Evolutionary conservation across 208 protist species (phyloP).

Genomic region (Angomonas ambiguus): DNA sequence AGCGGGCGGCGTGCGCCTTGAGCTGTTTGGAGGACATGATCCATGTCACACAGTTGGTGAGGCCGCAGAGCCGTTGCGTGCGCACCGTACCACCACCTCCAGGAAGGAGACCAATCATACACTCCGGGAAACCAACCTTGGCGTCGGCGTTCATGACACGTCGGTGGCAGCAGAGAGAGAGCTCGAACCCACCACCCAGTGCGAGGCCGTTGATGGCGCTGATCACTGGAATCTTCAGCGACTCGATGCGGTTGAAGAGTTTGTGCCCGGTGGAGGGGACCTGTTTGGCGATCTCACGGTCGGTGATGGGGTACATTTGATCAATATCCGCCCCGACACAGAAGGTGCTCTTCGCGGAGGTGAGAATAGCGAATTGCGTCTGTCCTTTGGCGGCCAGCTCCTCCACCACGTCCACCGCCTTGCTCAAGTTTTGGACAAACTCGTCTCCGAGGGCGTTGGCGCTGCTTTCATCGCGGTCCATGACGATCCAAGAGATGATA

Average conservation of each 20-base stretch:
- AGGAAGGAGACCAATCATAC: conserved; percentile 93
- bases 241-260: conserved; percentile 72
- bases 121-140: conserved; percentile 82
- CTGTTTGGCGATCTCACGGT: conserved; percentile 30
- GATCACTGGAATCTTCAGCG: conserved; percentile 67
- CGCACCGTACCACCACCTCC: conserved; percentile 94
- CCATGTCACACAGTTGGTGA: conserved; percentile 81
- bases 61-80: conserved; percentile 89
- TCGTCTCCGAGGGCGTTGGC: conserved; percentile 71
- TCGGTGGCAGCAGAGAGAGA: conserved; percentile 92
- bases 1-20: conserved; percentile 71
- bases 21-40: conserved; percentile 82
- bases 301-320: conserved; percentile 72
- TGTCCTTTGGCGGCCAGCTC: conserved; percentile 48
- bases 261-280: conserved; percentile 38
- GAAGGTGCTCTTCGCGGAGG: conserved; percentile 73
- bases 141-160: conserved; percentile 59
- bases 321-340: conserved; percentile 81
- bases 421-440: conserved; percentile 44
- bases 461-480: conserved; percentile 68
- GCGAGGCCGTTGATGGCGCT: conserved; percentile 93
- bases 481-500: conserved; percentile 75
- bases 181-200: conserved; percentile 94
- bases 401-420: conserved; percentile 60
- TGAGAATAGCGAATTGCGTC: conserved; percentile 55